These are phyloP conservation scores for Mytilinidion resinicola DNA, from an alignment of 495 filamentous ascomycete genomes.

Conservation along the genomic window DNA sequence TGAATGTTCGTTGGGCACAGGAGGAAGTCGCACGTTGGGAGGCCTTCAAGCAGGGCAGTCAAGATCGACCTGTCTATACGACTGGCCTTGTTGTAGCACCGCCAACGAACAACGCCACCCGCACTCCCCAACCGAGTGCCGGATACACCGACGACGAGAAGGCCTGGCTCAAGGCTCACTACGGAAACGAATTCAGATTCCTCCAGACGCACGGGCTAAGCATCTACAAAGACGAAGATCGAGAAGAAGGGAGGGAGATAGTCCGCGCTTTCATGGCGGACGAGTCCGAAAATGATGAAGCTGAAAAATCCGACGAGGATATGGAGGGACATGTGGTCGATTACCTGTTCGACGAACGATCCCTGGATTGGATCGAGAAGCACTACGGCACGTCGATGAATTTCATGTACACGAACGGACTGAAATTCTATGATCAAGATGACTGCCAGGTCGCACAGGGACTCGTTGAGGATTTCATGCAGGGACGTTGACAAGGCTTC, in stretches of 20 bases:
- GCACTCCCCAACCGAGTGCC: too few relatives aligned
- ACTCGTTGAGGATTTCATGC: constrained; percentile 1
- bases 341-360: constrained; percentile 21
- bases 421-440: constrained; percentile 19
- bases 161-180: neutral
- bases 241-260: constrained; percentile 30
- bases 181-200: neutral
- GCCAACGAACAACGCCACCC: too few relatives aligned
- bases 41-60: neutral
- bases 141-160: neutral
- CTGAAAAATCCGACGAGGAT: constrained; percentile 20
- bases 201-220: constrained; percentile 9
- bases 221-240: constrained; percentile 36
- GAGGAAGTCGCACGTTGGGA: neutral
- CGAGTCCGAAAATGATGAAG: constrained; percentile 18
- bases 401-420: constrained; percentile 25
- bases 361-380: constrained; percentile 31
- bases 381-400: constrained; percentile 26
- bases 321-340: constrained; percentile 27
- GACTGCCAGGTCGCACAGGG: constrained; percentile 13
- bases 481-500: too few relatives aligned
- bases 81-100: neutral
- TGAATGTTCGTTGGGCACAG: neutral
- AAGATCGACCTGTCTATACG: neutral
- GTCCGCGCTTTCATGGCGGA: constrained; percentile 19